Evolutionary conservation across 495 filamentous ascomycete species (phyloP).

Genomic region (Neurospora tetrasperma): DNA sequence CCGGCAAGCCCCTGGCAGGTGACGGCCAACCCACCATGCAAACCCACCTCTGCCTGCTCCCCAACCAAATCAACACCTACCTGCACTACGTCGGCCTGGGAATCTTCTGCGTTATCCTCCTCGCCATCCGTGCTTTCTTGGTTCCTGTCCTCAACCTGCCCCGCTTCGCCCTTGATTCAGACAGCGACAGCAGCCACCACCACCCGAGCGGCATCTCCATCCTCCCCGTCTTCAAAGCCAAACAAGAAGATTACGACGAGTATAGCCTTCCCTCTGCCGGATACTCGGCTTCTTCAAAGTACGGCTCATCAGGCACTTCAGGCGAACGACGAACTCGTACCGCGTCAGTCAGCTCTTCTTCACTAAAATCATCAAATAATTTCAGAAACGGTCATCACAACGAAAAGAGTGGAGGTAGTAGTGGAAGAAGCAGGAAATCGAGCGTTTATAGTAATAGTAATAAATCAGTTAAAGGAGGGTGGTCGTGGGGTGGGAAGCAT

Average conservation of each 20-base stretch:
- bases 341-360: constrained; percentile 4
- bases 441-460: neutral
- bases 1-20: constrained; percentile 45
- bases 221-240: constrained; percentile 37
- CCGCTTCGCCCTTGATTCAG: constrained; percentile 36
- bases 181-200: neutral
- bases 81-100: constrained; percentile 60
- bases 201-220: constrained; percentile 2
- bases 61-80: constrained; percentile 76
- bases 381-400: neutral
- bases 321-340: constrained; percentile 14
- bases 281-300: constrained; percentile 13
- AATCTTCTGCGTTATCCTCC: constrained; percentile 45
- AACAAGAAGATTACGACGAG: constrained; percentile 34
- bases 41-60: constrained; percentile 83
- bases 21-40: constrained; percentile 52
- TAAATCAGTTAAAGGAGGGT: neutral
- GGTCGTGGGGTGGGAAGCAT: neutral
- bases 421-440: constrained; percentile 5
- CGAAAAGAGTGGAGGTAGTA: neutral
- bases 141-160: constrained; percentile 36
- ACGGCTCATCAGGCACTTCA: constrained; percentile 5
- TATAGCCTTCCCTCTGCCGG: constrained; percentile 16
- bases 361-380: neutral
- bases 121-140: constrained; percentile 52